phyloP scores from a whole-genome alignment of 441 rosid species.

The Croton setiger region DNA sequence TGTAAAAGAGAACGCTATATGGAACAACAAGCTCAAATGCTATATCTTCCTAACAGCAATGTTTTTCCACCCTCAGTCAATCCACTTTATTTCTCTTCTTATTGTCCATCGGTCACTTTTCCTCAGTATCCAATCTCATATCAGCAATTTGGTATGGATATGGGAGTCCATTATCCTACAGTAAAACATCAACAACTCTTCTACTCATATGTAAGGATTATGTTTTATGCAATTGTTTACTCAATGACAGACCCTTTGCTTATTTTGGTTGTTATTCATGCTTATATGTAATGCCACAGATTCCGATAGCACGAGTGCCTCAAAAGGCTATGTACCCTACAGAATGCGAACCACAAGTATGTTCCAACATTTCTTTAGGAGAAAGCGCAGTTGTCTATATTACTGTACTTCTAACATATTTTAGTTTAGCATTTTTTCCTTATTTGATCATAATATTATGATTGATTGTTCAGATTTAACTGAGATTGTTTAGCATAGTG shows the following conservation, averaged over 20 bases:
- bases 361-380: constrained; percentile 10
- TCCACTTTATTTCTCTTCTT: constrained; percentile 21
- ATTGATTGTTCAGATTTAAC: background rate
- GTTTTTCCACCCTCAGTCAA: constrained; percentile 17
- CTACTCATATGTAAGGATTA: constrained; percentile 26
- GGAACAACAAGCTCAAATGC: constrained; percentile 20
- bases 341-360: constrained; percentile 11
- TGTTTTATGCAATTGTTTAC: constrained; percentile 1
- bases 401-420: background rate
- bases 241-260: background rate
- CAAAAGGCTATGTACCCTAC: constrained; percentile 5
- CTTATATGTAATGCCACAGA: constrained; percentile 9
- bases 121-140: constrained; percentile 29
- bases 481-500: background rate
- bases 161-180: constrained; percentile 22
- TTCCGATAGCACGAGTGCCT: constrained; percentile 5
- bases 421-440: background rate
- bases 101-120: constrained; percentile 20
- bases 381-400: background rate
- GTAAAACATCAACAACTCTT: constrained; percentile 12
- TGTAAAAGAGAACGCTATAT: constrained; percentile 40
- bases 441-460: background rate
- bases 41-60: constrained; percentile 19
- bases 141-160: constrained; percentile 17
- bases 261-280: constrained; percentile 5